Base-by-base conservation (phyloP, 169 alveolate species). In the Blepharisma undulans region DNA sequence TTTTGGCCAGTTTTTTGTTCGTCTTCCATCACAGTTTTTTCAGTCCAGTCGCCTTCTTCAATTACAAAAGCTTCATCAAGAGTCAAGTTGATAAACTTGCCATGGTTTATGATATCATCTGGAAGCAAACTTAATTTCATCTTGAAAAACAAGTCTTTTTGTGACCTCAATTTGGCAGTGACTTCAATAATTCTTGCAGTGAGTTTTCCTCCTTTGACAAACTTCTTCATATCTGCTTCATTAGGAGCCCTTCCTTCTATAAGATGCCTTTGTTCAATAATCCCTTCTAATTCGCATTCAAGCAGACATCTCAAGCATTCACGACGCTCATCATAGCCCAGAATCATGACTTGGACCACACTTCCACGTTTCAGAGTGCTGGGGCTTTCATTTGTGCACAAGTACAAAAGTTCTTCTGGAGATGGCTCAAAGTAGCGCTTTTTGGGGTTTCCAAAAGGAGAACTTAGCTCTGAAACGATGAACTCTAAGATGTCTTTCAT, bases 371-470 rank as follows among this genome's bases (percentile, higher is more conserved):
- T 94, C 84, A 84, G 90, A 71, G 95, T 93, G 76, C 78, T 84
- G n/a, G 84, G 82, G 25, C 94, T 93, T 76, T 96, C 98, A 34
- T 95, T 96, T 34, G 94, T 94, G 72, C 93, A 81, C 90, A 95
- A 34, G 88, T 93, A 94, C 86, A 95, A 93, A 22, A 96, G 88
- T 32, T 96, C 95, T 32, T 93, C 79, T 30, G 85, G 92, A 27
- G 21, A 32, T 30, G 81, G 84, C 48, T 88, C 95, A 36, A 48
- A 90, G 72, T 90, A 91, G 34, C 87, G 72, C 25, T 92, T 91
- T 86, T 72, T 76, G 16, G 93, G 91, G 79, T 91, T 95, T 76
- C 87, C 48, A 90, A 93, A 94, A 2, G 97, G 97, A 22, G 48
- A 22, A 16, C 93, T 90, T 21, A 95, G 78, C 91, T 95, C 97